phyloP scores from a whole-genome alignment of 768 basidiomycete species.

The Pulveroboletus ravenelii region DNA sequence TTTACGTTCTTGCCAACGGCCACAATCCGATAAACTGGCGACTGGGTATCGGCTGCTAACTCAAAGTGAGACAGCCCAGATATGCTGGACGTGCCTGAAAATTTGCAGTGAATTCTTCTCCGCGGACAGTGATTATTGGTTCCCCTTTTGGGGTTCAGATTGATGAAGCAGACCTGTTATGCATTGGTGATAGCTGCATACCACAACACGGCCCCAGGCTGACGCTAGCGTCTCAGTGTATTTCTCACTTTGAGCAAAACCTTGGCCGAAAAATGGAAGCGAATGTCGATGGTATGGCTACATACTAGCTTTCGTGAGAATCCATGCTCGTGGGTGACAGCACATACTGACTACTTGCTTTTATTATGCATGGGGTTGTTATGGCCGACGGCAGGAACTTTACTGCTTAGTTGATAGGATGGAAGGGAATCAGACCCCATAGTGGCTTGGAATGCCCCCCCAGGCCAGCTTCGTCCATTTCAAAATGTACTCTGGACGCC shows the following conservation, averaged over 20 bases:
- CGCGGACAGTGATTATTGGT: constrained; percentile 41
- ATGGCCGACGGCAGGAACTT: background rate
- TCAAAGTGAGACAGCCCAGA: background rate
- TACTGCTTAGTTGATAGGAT: background rate
- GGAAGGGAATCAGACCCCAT: background rate
- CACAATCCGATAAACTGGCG: constrained; percentile 56
- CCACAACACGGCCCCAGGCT: constrained; percentile 22
- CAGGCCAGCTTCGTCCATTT: background rate
- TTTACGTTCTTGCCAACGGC: constrained; percentile 73
- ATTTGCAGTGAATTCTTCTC: constrained; percentile 56
- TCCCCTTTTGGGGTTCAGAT: constrained; percentile 32
- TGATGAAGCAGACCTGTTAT: background rate
- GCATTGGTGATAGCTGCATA: constrained; percentile 12
- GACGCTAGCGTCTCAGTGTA: constrained; percentile 18
- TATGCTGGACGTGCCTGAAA: constrained; percentile 32
- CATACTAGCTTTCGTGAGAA: background rate
- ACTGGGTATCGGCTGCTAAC: constrained; percentile 55
- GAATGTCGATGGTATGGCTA: constrained; percentile 50
- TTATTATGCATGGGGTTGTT: constrained; percentile 31
- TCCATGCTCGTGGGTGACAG: background rate
- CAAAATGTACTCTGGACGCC: too few relatives aligned
- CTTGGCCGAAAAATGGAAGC: constrained; percentile 40
- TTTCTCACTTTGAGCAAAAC: constrained; percentile 47
- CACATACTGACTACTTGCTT: constrained; percentile 37
- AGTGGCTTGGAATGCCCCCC: constrained; percentile 10